Base-by-base conservation (phyloP, 768 basidiomycete species). In the Lactifluus subvellereus region DNA sequence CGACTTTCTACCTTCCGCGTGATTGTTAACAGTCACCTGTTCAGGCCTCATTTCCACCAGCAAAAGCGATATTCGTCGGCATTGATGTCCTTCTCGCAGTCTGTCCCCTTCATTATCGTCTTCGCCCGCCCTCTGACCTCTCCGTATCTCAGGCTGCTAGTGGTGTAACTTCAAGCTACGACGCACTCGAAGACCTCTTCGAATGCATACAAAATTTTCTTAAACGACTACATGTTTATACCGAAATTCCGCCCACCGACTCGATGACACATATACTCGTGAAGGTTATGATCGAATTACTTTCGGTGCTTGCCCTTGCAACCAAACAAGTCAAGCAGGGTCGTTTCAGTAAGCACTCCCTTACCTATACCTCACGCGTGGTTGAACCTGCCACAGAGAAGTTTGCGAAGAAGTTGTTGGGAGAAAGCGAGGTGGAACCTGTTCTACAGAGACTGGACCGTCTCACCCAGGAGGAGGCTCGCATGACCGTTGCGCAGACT, bases 11-110 rank as follows among this genome's bases (percentile, higher is more conserved):
- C 18, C 4, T 13, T 30, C 13, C 16, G 3, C 3, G 16, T 27
- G 1, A 4, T 37, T 7, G 13, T 30, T 49, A 13, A 18, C 22
- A 1, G 3, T 16, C 6, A n/a, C 33, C 1, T 13, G 6, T 2
- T 5, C 38, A 60, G 53, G 1, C 1, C 18, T n/a, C 57, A 33
- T 16, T 13, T 35, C 10, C 52, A 2, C 52, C 54, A 5, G 53
- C 38, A 30, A 64, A 55, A 38, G 58, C 54, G 10, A 47, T 64
- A 16, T 64, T 60, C n/a, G 30, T 22, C 13, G 62, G 58, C 5
- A 13, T 64, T 32, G 53, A 64, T 51, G n/a, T 37, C 20, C 56
- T 62, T 14, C 54, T 61, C 3, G 27, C 0, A 22, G 58, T 52
- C 43, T n/a, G 50, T 35, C 27, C 32, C 4, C 6, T 58, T 3